These are phyloP conservation scores for Talaromyces trachyspermus DNA, from an alignment of 495 filamentous ascomycete species.

Conservation along the genomic window DNA sequence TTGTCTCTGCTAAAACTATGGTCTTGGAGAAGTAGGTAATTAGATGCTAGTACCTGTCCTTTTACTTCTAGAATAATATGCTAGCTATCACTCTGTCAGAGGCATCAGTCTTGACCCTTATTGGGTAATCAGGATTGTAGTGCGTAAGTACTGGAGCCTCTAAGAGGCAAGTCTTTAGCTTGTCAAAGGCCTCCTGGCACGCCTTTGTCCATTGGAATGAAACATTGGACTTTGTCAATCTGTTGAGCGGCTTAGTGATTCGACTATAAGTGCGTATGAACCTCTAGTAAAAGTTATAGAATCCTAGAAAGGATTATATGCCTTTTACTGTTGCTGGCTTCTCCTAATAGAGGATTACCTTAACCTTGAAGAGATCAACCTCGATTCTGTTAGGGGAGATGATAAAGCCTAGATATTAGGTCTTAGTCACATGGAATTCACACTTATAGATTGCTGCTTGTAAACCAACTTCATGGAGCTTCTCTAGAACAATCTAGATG, in stretches of 20 bases:
- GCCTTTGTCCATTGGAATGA: slow-evolving; percentile 40
- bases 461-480: slow-evolving; percentile 11
- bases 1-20: slow-evolving; percentile 10
- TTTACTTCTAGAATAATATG: slow-evolving; percentile 9
- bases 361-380: slow-evolving; percentile 15
- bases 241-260: slow-evolving; percentile 10
- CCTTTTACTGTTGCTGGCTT: slow-evolving; percentile 9
- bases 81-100: slow-evolving; percentile 8
- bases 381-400: slow-evolving; percentile 14
- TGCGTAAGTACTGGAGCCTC: slow-evolving; percentile 4
- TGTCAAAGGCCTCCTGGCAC: slow-evolving; percentile 54
- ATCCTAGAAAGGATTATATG: slow-evolving; percentile 11
- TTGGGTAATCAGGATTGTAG: slow-evolving; percentile 8
- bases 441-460: slow-evolving; percentile 19
- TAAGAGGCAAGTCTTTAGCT: too few species aligned
- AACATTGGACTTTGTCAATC: slow-evolving; percentile 11
- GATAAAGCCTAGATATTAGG: slow-evolving; percentile 20
- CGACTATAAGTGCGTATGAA: slow-evolving; percentile 22
- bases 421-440: slow-evolving; percentile 16
- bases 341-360: slow-evolving; percentile 16
- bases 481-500: slow-evolving; percentile 12
- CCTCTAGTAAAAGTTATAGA: slow-evolving; percentile 21
- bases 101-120: slow-evolving; percentile 13
- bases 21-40: slow-evolving; percentile 24
- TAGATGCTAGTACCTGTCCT: slow-evolving; percentile 8